These are phyloP conservation scores for Rhodotorula sp. DNA, from an alignment of 1,284 basidiomycete species.

Conservation along the genomic window DNA sequence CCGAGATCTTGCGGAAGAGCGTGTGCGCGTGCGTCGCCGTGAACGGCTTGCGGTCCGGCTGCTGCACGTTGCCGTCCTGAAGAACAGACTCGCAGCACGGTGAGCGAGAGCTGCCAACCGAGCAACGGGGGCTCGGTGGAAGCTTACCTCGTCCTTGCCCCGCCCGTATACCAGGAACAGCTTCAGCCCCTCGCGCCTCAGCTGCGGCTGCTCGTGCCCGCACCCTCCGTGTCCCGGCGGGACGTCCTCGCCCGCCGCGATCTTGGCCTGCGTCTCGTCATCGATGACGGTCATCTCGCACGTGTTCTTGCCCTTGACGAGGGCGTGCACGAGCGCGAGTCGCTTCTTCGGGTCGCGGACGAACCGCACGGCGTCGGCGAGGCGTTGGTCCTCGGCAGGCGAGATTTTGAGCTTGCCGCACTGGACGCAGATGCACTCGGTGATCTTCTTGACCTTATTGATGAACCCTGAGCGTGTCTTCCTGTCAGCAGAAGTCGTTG, in stretches of 20 bases:
- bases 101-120: not conserved
- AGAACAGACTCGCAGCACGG: conserved; percentile 12
- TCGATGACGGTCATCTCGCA: conserved; percentile 71
- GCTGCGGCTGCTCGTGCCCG: conserved; percentile 85
- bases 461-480: conserved; percentile 73
- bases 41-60: conserved; percentile 87
- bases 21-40: conserved; percentile 81
- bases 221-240: conserved; percentile 86
- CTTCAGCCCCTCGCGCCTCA: conserved; percentile 94
- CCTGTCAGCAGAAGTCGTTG: not conserved
- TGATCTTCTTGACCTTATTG: conserved; percentile 98
- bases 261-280: conserved; percentile 74
- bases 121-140: not conserved
- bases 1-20: conserved; percentile 82
- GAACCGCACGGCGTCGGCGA: conserved; percentile 45
- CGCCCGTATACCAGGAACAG: conserved; percentile 95
- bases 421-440: conserved; percentile 97
- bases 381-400: conserved; percentile 51
- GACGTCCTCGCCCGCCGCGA: conserved; percentile 63
- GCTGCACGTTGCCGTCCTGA: conserved; percentile 76
- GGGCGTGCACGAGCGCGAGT: conserved; percentile 83
- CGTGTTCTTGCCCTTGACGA: conserved; percentile 77
- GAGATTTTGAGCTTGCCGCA: conserved; percentile 93
- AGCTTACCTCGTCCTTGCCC: conserved; percentile 50
- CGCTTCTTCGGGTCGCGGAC: conserved; percentile 47